Evolutionary conservation across 2,329 filamentous ascomycete genomes (phyloP), one percentile per base, ranked within the genome.

Genomic region (Pseudonectria buxi): DNA sequence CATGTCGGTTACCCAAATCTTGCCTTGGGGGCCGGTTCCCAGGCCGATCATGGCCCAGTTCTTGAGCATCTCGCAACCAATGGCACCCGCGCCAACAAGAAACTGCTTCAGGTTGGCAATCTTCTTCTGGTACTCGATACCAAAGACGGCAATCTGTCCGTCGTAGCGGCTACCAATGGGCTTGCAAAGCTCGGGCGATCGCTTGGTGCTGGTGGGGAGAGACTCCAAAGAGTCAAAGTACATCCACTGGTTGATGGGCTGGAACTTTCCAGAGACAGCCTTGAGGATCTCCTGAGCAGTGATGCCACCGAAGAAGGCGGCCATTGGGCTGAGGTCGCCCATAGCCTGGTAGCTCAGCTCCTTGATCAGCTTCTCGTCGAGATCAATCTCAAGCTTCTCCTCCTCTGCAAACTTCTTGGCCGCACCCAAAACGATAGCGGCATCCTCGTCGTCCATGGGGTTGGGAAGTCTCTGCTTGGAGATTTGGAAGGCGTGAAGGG

Each of bases 21-120:
- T 83, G 53, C 92, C 92, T 32, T 88, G 76, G 3, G 87, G 86
- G 4, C 92, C 92, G 30, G 85, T 86, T 29, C 83, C 90, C 22
- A 98, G 71, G 48, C 92, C 92, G 60, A 96, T 94, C 89, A 98
- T 94, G 25, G 94, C 90, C 89, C 92, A 98, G 63, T 96, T 96
- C 77, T 98, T 98, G 49, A 98, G 69, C 84, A 96, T 98, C 59
- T 98, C 92, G 56, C 92, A 98, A 30, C 92, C 92, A 59, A 98
- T 98, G 45, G 94, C 92, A 53, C 92, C 92, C 30, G 92, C 87
- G 49, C 92, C 92, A 39, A 98, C 92, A 36, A 98, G 72, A 69
- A 98, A 98, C 53, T 96, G 80, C 55, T 82, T 92, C 43, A 92
- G 65, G 53, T 95, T 94, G 41, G 83, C 77, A 49, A 98, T 76